Conservation (phyloP, 2,329 filamentous ascomycete genomes). For the Fusarium musae region DNA sequence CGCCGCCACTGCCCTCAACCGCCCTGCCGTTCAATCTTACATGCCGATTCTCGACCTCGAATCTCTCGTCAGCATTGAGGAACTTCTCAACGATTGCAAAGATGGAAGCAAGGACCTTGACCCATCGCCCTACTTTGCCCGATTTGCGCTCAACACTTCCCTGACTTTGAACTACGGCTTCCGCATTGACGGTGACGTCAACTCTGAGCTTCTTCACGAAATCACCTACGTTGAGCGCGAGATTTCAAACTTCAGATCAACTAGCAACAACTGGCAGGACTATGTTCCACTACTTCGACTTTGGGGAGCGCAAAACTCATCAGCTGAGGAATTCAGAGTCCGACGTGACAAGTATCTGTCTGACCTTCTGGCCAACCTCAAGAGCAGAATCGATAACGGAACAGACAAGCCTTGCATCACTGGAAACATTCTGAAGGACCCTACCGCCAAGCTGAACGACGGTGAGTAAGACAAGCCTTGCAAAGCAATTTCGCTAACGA, state of each 20-base stretch:
- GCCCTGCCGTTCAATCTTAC: slow-evolving; percentile 79
- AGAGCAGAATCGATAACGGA: slow-evolving; percentile 52
- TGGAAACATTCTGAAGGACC: slow-evolving; percentile 65
- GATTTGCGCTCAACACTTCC: slow-evolving; percentile 80
- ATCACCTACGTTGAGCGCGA: slow-evolving; percentile 80
- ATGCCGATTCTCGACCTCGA: slow-evolving; percentile 87
- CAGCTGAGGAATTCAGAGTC: slow-evolving; percentile 72
- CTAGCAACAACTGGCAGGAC: slow-evolving; percentile 86
- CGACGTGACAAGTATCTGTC: slow-evolving; percentile 75
- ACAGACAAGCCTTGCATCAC: slow-evolving; percentile 56
- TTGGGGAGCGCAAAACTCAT: slow-evolving; percentile 68
- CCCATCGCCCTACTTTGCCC: slow-evolving; percentile 77
- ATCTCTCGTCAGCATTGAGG: slow-evolving; percentile 75
- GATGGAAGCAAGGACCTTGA: slow-evolving; percentile 73
- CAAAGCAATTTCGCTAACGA: not conserved
- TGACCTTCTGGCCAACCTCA: slow-evolving; percentile 71
- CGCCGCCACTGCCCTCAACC: slow-evolving; percentile 81
- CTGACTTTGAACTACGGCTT: slow-evolving; percentile 84
- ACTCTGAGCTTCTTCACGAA: slow-evolving; percentile 75
- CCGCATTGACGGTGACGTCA: slow-evolving; percentile 76
- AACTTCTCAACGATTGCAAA: slow-evolving; percentile 73
- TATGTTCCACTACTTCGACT: slow-evolving; percentile 81
- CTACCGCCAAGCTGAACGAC: slow-evolving; percentile 55
- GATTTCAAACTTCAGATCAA: slow-evolving; percentile 80
- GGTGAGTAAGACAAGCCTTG: slow-evolving; percentile 27